Evolutionary conservation across 805 yeast species (phyloP), one percentile per base, ranked within the genome.

Genomic region (Candida pseudofarinosa): DNA sequence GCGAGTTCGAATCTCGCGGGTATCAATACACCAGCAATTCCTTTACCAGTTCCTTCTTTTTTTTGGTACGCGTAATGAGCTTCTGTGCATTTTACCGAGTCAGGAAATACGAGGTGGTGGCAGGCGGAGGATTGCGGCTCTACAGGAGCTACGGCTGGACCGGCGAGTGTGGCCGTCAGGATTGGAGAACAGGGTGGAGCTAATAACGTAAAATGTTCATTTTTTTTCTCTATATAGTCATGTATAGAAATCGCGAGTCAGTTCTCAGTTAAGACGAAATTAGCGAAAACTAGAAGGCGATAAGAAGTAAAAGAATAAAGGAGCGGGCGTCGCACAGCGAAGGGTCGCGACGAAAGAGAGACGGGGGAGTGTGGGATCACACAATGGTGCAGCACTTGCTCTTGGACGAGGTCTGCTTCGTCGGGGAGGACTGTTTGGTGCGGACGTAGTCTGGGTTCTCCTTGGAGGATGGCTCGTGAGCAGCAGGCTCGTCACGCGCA

Each of bases 1-100:
- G 67, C 68, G 69, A 62, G 69, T 64, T 64, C 69, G 67, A 64
- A 64, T 62, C 69, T 62, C 69, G 68, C 66, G 65, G 67, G 65
- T 62, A 59, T 62, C 68, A 61, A 52, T 52, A 32, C 59, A 59
- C 65, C 65, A 60, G 65, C 64, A 60, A 60, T 60, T 60, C 64
- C 65, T 56, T 50, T 47, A 42, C 40, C 19, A 19, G 23, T 37
- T 19, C 3, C 4, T 7, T 31, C 8, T 31, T n/a, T 19, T 23
- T 5, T 10, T n/a, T n/a, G n/a, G n/a, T n/a, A n/a, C n/a, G n/a
- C n/a, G n/a, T n/a, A n/a, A n/a, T n/a, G n/a, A n/a, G n/a, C n/a
- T n/a, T n/a, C n/a, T n/a, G n/a, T n/a, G n/a, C n/a, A n/a, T n/a
- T n/a, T n/a, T n/a, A n/a, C n/a, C n/a, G n/a, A n/a, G n/a, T n/a